A percentile compares a stretch with the other conserved stretches of the same genome.
Evolutionary conservation across 495 filamentous ascomycete species (phyloP).

Genomic region (Diplogelasinospora grovesii): DNA sequence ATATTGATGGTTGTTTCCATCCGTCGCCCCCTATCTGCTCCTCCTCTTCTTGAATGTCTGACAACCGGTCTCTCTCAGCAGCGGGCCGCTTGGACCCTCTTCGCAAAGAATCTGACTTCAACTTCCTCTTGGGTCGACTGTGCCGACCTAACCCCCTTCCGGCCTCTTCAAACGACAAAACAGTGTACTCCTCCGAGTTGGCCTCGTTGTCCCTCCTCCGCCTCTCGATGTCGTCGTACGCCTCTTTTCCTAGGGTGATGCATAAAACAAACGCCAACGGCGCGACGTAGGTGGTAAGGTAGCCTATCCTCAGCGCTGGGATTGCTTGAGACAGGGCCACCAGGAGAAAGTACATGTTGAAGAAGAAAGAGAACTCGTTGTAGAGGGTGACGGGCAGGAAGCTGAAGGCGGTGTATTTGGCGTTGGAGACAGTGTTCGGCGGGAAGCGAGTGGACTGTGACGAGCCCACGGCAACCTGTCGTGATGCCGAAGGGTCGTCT

Average conservation of each 20-base stretch:
- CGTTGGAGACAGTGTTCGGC: conserved; percentile 89
- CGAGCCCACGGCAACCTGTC: conserved; percentile 44
- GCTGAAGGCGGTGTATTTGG: conserved; percentile 94
- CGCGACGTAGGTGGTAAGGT: conserved; percentile 88
- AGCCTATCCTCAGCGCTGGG: conserved; percentile 82
- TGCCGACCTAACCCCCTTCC: conserved; percentile 20
- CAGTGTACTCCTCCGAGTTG: conserved; percentile 84
- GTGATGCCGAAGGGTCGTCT: conserved; percentile 47
- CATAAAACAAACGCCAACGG: conserved; percentile 86
- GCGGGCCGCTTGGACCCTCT: conserved; percentile 25
- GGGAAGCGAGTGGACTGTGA: conserved; percentile 54
- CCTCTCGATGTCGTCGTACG: conserved; percentile 84
- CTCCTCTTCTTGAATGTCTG: conserved; percentile 48
- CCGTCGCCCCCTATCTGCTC: conserved; percentile 44
- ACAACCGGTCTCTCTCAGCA: conserved; percentile 37
- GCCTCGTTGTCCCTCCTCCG: conserved; percentile 84
- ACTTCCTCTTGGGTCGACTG: conserved; percentile 26
- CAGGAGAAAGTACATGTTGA: conserved; percentile 97
- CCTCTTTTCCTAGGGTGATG: conserved; percentile 93
- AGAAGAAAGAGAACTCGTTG: conserved; percentile 99
- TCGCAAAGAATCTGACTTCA: conserved; percentile 28
- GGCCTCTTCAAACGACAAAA: conserved; percentile 59
- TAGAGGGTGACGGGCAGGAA: conserved; percentile 93
- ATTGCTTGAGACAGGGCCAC: conserved; percentile 93
- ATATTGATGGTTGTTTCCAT: conserved; percentile 30